These are phyloP conservation scores for Tritrichomonas musculus DNA, from an alignment of 208 protist species.

Conservation along the genomic window DNA sequence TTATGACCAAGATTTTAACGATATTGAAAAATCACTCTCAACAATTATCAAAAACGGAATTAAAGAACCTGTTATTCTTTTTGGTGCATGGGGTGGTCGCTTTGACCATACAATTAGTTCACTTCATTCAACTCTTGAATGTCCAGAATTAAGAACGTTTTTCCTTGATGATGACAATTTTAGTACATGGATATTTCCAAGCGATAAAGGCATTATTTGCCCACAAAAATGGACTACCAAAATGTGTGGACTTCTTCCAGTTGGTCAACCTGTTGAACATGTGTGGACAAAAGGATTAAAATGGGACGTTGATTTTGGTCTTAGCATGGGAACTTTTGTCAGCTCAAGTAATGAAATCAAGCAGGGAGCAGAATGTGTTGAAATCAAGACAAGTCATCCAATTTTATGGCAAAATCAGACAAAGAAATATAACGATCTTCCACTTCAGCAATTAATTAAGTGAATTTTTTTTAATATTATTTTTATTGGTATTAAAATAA, in stretches of 20 bases:
- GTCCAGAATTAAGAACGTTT: neutral
- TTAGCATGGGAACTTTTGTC: neutral
- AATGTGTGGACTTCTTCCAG: neutral
- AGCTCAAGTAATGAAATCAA: neutral
- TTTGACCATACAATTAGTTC: neutral
- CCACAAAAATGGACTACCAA: neutral
- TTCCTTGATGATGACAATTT: neutral
- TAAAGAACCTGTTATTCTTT: neutral
- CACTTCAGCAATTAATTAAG: too few relatives aligned
- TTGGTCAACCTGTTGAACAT: neutral
- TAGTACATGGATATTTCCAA: neutral
- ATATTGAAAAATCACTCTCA: neutral
- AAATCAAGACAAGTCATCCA: neutral
- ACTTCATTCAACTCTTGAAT: neutral
- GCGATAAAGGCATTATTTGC: neutral
- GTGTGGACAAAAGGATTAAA: neutral
- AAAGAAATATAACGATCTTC: neutral
- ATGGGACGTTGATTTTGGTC: neutral
- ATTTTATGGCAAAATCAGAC: neutral
- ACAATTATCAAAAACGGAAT: neutral
- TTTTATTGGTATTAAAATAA: too few relatives aligned
- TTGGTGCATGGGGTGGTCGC: neutral
- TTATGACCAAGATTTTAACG: neutral
- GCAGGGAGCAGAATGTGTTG: neutral
- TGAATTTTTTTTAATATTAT: too few relatives aligned